Conservation (phyloP, 768 basidiomycete genomes). For the Pulveroboletus sp. region DNA sequence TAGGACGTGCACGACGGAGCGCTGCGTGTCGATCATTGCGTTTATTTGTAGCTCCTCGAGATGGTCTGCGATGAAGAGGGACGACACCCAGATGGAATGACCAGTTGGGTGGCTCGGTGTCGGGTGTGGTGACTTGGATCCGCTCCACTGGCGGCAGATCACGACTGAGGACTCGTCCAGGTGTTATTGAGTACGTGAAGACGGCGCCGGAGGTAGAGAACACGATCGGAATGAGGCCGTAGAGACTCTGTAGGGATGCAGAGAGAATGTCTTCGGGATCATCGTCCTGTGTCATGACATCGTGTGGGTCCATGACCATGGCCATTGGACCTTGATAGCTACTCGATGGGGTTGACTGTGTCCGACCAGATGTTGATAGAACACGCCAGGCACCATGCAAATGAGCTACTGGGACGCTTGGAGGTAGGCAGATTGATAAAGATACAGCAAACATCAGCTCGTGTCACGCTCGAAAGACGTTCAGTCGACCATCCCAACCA, state of each 20-base stretch:
- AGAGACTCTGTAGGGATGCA: constrained; percentile 57
- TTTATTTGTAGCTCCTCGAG: constrained; percentile 43
- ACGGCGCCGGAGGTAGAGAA: constrained; percentile 50
- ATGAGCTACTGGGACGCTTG: not conserved
- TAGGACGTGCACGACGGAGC: constrained; percentile 38
- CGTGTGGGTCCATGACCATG: not conserved
- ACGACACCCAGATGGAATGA: constrained; percentile 67
- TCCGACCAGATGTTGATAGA: not conserved
- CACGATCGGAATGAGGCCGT: constrained; percentile 57
- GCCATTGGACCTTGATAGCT: too few relatives aligned
- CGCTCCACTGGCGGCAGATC: constrained; percentile 1
- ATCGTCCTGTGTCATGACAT: not conserved
- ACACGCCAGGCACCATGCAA: not conserved
- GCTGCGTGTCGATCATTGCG: constrained; percentile 12
- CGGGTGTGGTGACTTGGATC: constrained; percentile 54
- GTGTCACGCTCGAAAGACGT: constrained; percentile 59
- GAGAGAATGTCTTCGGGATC: constrained; percentile 68
- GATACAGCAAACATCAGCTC: not conserved
- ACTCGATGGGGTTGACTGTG: not conserved
- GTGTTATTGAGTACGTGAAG: constrained; percentile 41
- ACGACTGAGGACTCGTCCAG: constrained; percentile 13
- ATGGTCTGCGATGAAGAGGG: constrained; percentile 64
- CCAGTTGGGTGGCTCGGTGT: constrained; percentile 68
- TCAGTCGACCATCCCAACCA: constrained; percentile 85
- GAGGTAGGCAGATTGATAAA: not conserved